Conservation (phyloP, 768 basidiomycete genomes). For the Xerocomus brunneocitrinus region DNA sequence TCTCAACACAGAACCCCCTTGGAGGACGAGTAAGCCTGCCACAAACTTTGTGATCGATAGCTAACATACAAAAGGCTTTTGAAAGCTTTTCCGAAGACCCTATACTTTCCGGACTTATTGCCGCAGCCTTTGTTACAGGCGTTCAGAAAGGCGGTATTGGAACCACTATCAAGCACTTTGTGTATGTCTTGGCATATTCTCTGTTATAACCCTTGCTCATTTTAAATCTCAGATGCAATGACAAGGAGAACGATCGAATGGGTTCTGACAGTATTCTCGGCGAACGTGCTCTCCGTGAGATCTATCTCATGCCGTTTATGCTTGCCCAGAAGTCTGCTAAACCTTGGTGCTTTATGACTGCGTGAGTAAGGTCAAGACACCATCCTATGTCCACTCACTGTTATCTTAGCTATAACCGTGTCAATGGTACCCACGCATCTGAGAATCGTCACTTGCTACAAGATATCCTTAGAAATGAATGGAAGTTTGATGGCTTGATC, state of each 20-base stretch:
- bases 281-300: slow-evolving; percentile 51
- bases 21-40: slow-evolving; percentile 53
- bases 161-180: slow-evolving; percentile 77
- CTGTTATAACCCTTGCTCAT: neutral
- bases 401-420: slow-evolving; percentile 57
- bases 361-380: slow-evolving; percentile 37
- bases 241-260: slow-evolving; percentile 76
- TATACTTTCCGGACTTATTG: slow-evolving; percentile 62
- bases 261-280: slow-evolving; percentile 51
- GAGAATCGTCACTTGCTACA: slow-evolving; percentile 59
- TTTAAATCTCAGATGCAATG: slow-evolving; percentile 50
- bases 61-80: slow-evolving; percentile 46
- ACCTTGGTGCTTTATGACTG: slow-evolving; percentile 60
- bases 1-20: slow-evolving; percentile 50
- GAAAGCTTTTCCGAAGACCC: slow-evolving; percentile 82
- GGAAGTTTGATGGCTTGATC: slow-evolving; percentile 67
- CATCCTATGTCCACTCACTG: neutral
- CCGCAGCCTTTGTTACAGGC: slow-evolving; percentile 71
- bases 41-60: neutral
- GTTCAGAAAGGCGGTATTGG: slow-evolving; percentile 75
- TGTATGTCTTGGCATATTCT: slow-evolving; percentile 37
- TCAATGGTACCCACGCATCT: slow-evolving; percentile 70
- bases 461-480: slow-evolving; percentile 65
- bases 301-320: slow-evolving; percentile 63
- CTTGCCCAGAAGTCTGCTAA: slow-evolving; percentile 46